Base-by-base conservation (phyloP, 2,329 filamentous ascomycete species). In the Colletotrichum sansevieriae region DNA sequence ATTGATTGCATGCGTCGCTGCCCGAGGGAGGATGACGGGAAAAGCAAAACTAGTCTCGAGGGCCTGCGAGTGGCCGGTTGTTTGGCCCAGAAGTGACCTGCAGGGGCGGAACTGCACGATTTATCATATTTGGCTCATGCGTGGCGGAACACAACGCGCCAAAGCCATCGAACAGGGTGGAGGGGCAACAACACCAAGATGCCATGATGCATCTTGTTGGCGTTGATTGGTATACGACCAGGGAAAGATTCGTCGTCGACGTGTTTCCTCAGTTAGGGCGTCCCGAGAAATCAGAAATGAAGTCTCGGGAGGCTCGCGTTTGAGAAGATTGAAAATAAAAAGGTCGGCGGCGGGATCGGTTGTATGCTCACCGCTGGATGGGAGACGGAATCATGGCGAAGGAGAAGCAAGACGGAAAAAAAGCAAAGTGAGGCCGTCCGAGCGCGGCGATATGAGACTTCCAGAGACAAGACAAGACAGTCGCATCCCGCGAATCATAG, bases 1-100 rank as follows among this genome's bases (percentile, higher is more conserved):
- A 68, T 60, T 60, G 66, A 65, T 61, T 46, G 62, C 66, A 68
- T 68, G 66, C 66, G 62, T 68, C 54, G 66, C 63, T 68, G 66
- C 66, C 66, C 66, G 66, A 68, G 62, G 62, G 66, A 68, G 62
- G 25, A 55, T 60, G 47, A 56, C 33, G 66, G 43, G n/a, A 68
- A 68, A 68, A 68, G 62, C 62, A 68, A 68, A 4, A 18, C 18
- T 20, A 22, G 56, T 55, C 49, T 58, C 62, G 43, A 65, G 55
- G 55, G 37, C 44, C 62, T 65, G 43, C 43, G 63, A 61, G 49
- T 61, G 66, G 56, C 44, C 49, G 62, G 62, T 13, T 43, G 49
- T 35, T 43, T 51, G 33, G 39, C 54, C 63, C 64, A 33, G 25
- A 35, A 60, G 33, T 33, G 66, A 49, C 55, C 49, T 65, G 66